Base-by-base conservation (phyloP, 257 asterid species). In the Datura wrightii region DNA sequence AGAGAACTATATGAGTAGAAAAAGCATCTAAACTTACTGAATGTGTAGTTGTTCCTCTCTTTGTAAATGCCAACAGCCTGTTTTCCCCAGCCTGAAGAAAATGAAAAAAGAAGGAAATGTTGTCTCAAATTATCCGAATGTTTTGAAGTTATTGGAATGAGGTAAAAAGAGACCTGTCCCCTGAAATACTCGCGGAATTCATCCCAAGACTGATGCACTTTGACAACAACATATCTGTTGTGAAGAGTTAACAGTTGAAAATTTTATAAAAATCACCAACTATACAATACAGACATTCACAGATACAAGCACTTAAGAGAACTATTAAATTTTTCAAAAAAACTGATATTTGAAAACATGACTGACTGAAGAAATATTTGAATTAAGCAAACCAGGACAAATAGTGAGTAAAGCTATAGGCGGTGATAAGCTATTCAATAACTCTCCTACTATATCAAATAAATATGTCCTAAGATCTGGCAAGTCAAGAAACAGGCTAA, bases 31-130 rank as follows among this genome's bases (percentile, higher is more conserved):
- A 15, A 89, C 97, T 91, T 89, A 92, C 99, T 10, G 99, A 94
- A 92, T 93, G 98, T 71, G 89, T 88, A 76, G 85, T 50, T 66
- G 94, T 91, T 84, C 98, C 99, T 85, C 93, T 91, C 92, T 94
- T 94, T 39, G 99, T 92, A 86, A 97, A 95, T 86, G 99, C 99
- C 72, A 97, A 91, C 82, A 97, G 87, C 92, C 98, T 93, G 88
- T 94, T 95, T 76, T 94, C 97, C 18, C 97, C 98, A 19, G 88
- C 92, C 98, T 97, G 88, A 52, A 82, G 82, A 88, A 82, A 86
- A 69, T 42, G 84, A 82, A 87, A 24, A 82, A 85, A 9, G 85
- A 86, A 82, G 82, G 50, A 84, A 16, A 2, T 52, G 31, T 76
- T 31, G 3, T 24, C 14, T 14, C 42, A 76, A 13, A 44, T 24